Evolutionary conservation across 805 yeast species (phyloP), one percentile per base, ranked within the genome.

Genomic region (Wickerhamomyces mucosus): DNA sequence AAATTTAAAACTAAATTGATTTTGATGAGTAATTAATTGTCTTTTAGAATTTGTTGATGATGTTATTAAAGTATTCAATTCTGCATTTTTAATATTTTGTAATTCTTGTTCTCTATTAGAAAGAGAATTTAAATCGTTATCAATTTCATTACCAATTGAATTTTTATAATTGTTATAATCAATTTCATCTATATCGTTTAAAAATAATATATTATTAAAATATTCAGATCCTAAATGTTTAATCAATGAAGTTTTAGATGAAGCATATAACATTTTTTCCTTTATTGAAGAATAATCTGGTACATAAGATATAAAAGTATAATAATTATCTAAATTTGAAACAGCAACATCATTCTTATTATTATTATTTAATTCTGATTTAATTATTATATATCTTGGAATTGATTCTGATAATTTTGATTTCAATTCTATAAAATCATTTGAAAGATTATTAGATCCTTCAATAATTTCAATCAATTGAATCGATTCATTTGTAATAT

Each of bases 211-310:
- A 26, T 57, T 46, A n/a, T 47, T 49, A 30, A 61, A 56, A 21
- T 51, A 42, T 30, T 59, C 60, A 1, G 62, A 68, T 7, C 96
- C 96, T 24, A 89, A 63, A 39, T 79, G 78, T 43, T 81, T 73
- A 34, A 82, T 58, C 22, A 92, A 56, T 2, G 92, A 74, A 52
- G 74, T 79, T 39, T 84, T 84, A 9, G 94, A 77, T 3, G 96
- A 83, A 5, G 97, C 97, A 53, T 88, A 92, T 29, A 92, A 64
- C 96, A 92, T 92, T 54, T 89, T 92, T 35, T 70, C 67, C 36
- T 86, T 70, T 23, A 89, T 88, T 3, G 78, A 75, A 7, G 96
- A 82, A 31, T 56, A 55, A 52, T 89, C 96, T 1, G 98, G 96
- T 32, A 89, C 88, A 58, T 68, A 88, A 15, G 92, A 75, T 28